A percentile compares a stretch with the other conserved stretches of the same genome.
phyloP scores from a whole-genome alignment of 2,329 filamentous ascomycete species.

The Penicillium sclerotiorum region DNA sequence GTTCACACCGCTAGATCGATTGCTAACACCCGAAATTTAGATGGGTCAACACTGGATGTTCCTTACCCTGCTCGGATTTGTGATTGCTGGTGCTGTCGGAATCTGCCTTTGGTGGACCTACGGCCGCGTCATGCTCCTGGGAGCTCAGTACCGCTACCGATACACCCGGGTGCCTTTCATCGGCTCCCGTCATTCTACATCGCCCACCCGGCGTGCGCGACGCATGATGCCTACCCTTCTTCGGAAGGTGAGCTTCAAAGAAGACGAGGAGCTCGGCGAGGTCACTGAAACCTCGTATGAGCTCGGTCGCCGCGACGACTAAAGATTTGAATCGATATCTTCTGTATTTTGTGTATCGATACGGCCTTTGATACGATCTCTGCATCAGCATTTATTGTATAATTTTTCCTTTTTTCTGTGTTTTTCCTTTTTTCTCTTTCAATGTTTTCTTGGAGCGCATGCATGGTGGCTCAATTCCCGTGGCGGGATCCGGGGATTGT shows the following conservation, averaged over 20 bases:
- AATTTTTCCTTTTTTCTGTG: constrained; percentile 17
- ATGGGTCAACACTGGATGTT: constrained; percentile 61
- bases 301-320: constrained; percentile 38
- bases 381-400: constrained; percentile 28
- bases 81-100: constrained; percentile 51
- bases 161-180: constrained; percentile 37
- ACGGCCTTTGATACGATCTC: constrained; percentile 30
- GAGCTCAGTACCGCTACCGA: constrained; percentile 44
- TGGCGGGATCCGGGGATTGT: constrained; percentile 27
- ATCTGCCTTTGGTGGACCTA: constrained; percentile 56
- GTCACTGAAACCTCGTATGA: constrained; percentile 43
- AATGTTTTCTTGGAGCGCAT: constrained; percentile 23
- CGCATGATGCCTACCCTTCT: constrained; percentile 38
- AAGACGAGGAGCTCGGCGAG: constrained; percentile 41
- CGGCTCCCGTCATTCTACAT: constrained; percentile 30
- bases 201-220: constrained; percentile 39
- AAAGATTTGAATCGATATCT: constrained; percentile 14
- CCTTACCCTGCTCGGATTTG: constrained; percentile 55
- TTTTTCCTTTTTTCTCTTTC: constrained; percentile 8
- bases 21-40: constrained; percentile 27
- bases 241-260: constrained; percentile 43
- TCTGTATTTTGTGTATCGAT: constrained; percentile 25
- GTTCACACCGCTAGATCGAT: background rate
- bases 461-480: constrained; percentile 24
- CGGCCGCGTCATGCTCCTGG: constrained; percentile 47